Base-by-base conservation (phyloP, 495 filamentous ascomycete species). In the Rhypophila decipiens region DNA sequence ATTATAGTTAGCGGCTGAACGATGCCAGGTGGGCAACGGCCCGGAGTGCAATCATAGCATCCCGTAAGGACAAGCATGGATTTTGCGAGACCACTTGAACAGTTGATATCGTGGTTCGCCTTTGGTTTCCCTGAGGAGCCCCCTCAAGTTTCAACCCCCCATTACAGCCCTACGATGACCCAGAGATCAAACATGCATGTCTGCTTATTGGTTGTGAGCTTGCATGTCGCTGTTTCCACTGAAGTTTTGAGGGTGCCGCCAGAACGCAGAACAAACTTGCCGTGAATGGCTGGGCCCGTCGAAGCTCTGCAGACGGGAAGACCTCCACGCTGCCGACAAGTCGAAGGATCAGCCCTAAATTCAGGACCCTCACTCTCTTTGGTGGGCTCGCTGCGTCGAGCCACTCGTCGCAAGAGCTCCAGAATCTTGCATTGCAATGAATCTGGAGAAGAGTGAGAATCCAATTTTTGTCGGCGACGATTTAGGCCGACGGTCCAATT, bases 111-210 rank as follows among this genome's bases (percentile, higher is more conserved):
- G n/a, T n/a, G n/a, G n/a, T n/a, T n/a, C n/a, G n/a, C n/a, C n/a
- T n/a, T n/a, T n/a, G n/a, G n/a, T n/a, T n/a, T n/a, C n/a, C n/a
- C n/a, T n/a, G n/a, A n/a, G n/a, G n/a, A n/a, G n/a, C n/a, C n/a
- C n/a, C n/a, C n/a, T 33, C 8, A 7, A 33, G 13, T 33, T 37
- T 12, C 24, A 20, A n/a, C 41, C 49, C 52, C 40, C 53, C 53
- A 46, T 49, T 53, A 49, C 56, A 58, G 53, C 57, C 57, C 57
- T 59, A 59, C 24, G 56, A 48, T 17, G 17, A 24, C 22, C 12
- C 7, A 22, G 31, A 36, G 12, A 9, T 23, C 29, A 17, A 10
- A n/a, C 19, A 21, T 22, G 12, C 15, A 33, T 17, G 31, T 23
- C 19, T 52, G 31, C 42, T 47, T 24, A 47, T 47, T 47, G 44